A percentile compares a stretch with the other conserved stretches of the same genome.
These are phyloP conservation scores for Apiotrichum siamense DNA, from an alignment of 1,284 basidiomycete genomes.

Conservation along the genomic window DNA sequence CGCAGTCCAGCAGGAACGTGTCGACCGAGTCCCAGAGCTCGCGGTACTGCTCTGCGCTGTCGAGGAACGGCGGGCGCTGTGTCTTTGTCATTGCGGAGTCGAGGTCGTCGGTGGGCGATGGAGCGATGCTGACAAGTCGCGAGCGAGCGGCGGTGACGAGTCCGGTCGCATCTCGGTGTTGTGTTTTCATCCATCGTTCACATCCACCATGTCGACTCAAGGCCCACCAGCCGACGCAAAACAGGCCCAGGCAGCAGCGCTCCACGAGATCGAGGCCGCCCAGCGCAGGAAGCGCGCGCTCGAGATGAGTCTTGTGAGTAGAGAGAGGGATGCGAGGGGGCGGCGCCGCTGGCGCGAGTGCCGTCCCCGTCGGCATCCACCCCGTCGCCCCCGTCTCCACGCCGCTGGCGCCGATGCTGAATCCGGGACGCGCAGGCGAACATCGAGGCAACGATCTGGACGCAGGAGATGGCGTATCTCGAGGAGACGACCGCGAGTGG, in stretches of 20 bases:
- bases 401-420: slow-evolving; percentile 1
- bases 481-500: slow-evolving; percentile 45
- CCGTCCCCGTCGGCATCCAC: neutral
- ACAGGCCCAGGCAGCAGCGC: slow-evolving; percentile 40
- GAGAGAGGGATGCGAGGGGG: neutral
- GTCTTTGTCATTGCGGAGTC: neutral
- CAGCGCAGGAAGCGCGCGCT: slow-evolving; percentile 35
- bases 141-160: neutral
- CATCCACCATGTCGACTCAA: slow-evolving; percentile 32
- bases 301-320: slow-evolving; percentile 34
- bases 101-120: neutral
- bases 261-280: slow-evolving; percentile 40
- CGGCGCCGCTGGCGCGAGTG: neutral
- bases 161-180: neutral
- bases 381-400: neutral
- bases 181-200: neutral
- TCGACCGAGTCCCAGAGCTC: slow-evolving; percentile 66
- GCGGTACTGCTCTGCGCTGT: slow-evolving; percentile 34
- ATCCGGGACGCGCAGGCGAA: too few relatives aligned
- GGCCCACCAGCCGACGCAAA: slow-evolving; percentile 45
- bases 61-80: slow-evolving; percentile 33
- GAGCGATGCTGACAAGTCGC: too few relatives aligned
- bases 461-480: slow-evolving; percentile 50
- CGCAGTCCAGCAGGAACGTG: slow-evolving; percentile 94
- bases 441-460: slow-evolving; percentile 49